Percentiles rank a stretch among this genome's conserved stretches.
Conservation (phyloP, 805 yeast genomes). For the Yarrowia osloensis region DNA sequence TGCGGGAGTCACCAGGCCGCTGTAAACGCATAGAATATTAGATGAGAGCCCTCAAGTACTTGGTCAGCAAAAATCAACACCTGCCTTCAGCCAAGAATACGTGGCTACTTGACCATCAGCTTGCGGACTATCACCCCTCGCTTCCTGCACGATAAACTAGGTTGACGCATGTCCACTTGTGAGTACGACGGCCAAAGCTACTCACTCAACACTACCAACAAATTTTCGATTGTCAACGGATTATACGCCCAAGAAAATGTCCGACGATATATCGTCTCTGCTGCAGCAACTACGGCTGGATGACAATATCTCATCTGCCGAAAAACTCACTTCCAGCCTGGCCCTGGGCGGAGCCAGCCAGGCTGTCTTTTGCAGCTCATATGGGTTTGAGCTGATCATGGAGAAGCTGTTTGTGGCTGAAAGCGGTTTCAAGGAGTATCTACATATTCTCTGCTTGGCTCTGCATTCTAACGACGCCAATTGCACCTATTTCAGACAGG, state of each 20-base stretch:
- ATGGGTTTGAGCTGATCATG: conserved; percentile 26
- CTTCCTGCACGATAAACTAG: conserved; percentile 29
- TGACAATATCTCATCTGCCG: background rate
- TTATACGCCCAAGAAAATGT: conserved; percentile 7
- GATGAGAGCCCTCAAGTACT: background rate
- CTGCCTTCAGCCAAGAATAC: no score
- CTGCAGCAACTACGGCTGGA: conserved; percentile 14
- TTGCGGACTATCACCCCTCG: conserved; percentile 22
- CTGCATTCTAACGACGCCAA: conserved; percentile 17
- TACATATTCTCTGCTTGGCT: background rate
- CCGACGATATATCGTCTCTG: conserved; percentile 20
- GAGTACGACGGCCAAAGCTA: conserved; percentile 10
- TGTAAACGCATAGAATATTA: background rate
- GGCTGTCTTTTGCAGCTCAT: conserved; percentile 22
- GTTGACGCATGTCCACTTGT: conserved; percentile 5
- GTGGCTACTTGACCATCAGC: background rate
- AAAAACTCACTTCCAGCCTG: background rate
- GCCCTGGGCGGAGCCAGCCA: conserved; percentile 7
- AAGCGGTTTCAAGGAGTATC: background rate
- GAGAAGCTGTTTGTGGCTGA: conserved; percentile 22
- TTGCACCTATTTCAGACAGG: conserved; percentile 18
- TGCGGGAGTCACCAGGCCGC: background rate
- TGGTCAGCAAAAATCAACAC: no score
- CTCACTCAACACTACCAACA: background rate
- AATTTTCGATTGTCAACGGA: background rate